phyloP scores from a whole-genome alignment of 2,329 filamentous ascomycete genomes.

The Pezicula radicicola region DNA sequence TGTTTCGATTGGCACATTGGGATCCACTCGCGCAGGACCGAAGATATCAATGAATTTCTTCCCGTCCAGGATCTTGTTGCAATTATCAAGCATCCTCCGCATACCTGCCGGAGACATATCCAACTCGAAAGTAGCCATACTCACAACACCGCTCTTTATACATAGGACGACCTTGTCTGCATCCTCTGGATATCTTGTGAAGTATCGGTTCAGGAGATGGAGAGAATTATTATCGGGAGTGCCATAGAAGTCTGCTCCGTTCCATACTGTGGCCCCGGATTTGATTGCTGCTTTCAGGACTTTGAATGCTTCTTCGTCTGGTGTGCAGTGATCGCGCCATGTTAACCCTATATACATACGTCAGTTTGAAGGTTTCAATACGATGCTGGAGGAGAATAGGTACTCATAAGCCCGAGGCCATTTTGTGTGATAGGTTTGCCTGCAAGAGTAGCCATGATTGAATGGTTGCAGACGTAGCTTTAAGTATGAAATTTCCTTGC shows the following conservation, averaged over 20 bases:
- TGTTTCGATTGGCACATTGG: slow-evolving; percentile 35
- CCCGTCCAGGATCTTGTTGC: slow-evolving; percentile 40
- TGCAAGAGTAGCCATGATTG: slow-evolving; percentile 16
- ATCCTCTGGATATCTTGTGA: slow-evolving; percentile 59
- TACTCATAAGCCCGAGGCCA: slow-evolving; percentile 49
- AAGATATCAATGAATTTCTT: slow-evolving; percentile 52
- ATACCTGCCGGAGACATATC: slow-evolving; percentile 51
- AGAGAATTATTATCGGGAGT: slow-evolving; percentile 53
- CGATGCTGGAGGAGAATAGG: background rate
- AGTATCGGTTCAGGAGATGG: slow-evolving; percentile 59
- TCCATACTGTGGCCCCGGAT: slow-evolving; percentile 49
- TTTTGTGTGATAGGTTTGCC: slow-evolving; percentile 45
- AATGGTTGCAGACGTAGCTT: background rate
- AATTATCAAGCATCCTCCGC: slow-evolving; percentile 53
- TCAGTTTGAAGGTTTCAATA: background rate
- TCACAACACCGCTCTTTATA: slow-evolving; percentile 54
- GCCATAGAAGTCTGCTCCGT: slow-evolving; percentile 64
- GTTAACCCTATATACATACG: slow-evolving; percentile 19
- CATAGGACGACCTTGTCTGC: slow-evolving; percentile 57
- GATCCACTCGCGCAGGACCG: slow-evolving; percentile 45
- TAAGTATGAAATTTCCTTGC: background rate
- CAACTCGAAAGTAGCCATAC: slow-evolving; percentile 27
- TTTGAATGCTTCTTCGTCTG: slow-evolving; percentile 46
- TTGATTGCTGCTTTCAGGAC: slow-evolving; percentile 52
- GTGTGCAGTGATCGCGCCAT: slow-evolving; percentile 16